Evolutionary conservation across 257 asterid species (phyloP).

Genomic region (Paulownia fortunei): DNA sequence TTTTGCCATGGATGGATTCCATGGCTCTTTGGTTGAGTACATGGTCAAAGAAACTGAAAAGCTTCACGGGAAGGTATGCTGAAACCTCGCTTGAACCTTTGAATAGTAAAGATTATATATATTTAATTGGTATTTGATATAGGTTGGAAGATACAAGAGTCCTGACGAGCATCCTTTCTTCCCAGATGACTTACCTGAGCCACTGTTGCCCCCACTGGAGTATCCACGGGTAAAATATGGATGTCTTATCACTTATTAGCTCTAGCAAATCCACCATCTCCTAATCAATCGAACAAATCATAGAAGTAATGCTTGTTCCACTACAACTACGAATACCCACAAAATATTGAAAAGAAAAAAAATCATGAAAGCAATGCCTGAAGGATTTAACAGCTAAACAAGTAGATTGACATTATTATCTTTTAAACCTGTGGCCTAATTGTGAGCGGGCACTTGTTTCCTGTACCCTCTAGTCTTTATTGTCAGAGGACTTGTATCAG

Average conservation of each 20-base stretch:
- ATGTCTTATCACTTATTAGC: neutral
- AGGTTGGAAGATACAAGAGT: slow-evolving; percentile 91
- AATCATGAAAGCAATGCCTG: neutral
- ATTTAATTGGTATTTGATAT: slow-evolving; percentile 15
- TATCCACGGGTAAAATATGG: slow-evolving; percentile 71
- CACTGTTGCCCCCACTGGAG: slow-evolving; percentile 81
- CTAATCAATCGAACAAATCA: neutral
- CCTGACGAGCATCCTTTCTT: slow-evolving; percentile 98
- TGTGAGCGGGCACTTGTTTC: neutral
- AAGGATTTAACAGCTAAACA: neutral
- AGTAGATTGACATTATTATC: too few relatives aligned
- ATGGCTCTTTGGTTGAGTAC: slow-evolving; percentile 84
- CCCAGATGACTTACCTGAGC: slow-evolving; percentile 65
- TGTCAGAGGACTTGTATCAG: neutral
- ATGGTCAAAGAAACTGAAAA: slow-evolving; percentile 91
- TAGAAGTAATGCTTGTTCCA: neutral
- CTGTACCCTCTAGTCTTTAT: slow-evolving; percentile 2
- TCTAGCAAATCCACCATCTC: neutral
- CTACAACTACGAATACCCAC: neutral
- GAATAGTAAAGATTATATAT: neutral
- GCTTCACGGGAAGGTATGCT: slow-evolving; percentile 81
- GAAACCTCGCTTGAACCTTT: neutral
- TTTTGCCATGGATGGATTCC: slow-evolving; percentile 71
- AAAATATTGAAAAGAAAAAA: neutral
- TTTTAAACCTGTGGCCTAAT: neutral